Evolutionary conservation across 768 basidiomycete species (phyloP).

Genomic region (Rhodotorula kratochvilovae): DNA sequence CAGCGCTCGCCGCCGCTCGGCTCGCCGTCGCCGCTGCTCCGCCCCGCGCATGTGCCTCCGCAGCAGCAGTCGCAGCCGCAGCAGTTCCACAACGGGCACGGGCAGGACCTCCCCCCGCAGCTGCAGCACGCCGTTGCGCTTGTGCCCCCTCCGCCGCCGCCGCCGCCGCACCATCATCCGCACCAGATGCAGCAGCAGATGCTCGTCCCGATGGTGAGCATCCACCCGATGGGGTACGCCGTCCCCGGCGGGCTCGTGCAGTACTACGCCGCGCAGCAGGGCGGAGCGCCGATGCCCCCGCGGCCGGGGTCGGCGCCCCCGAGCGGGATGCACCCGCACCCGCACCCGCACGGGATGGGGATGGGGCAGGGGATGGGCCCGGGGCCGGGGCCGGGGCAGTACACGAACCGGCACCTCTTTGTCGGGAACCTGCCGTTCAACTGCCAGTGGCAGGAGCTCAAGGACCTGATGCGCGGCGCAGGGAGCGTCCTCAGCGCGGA

Average conservation of each 20-base stretch:
- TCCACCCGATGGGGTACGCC: slow-evolving; percentile 26
- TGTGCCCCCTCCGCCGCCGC: background rate
- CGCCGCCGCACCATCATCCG: background rate
- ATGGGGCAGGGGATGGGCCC: no score
- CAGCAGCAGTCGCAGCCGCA: no score
- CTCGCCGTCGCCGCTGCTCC: background rate
- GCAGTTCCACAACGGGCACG: background rate
- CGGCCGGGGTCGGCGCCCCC: background rate
- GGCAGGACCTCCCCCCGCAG: slow-evolving; percentile 14
- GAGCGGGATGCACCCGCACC: background rate
- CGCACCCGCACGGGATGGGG: no score
- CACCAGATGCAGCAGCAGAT: background rate
- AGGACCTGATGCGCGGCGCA: slow-evolving; percentile 87
- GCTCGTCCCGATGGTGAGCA: slow-evolving; percentile 3
- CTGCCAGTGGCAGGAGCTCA: slow-evolving; percentile 96
- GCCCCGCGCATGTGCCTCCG: background rate
- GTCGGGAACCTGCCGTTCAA: slow-evolving; percentile 93
- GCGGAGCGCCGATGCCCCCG: background rate
- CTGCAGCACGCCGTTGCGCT: slow-evolving; percentile 3
- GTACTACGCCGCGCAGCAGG: slow-evolving; percentile 6
- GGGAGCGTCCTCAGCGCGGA: slow-evolving; percentile 87
- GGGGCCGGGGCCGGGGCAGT: background rate
- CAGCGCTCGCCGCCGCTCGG: background rate
- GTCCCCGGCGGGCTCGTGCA: slow-evolving; percentile 14
- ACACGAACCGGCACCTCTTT: slow-evolving; percentile 55